Evolutionary conservation across 768 basidiomycete species (phyloP), one percentile per base, ranked within the genome.

Genomic region (Lactarius sanguifluus): DNA sequence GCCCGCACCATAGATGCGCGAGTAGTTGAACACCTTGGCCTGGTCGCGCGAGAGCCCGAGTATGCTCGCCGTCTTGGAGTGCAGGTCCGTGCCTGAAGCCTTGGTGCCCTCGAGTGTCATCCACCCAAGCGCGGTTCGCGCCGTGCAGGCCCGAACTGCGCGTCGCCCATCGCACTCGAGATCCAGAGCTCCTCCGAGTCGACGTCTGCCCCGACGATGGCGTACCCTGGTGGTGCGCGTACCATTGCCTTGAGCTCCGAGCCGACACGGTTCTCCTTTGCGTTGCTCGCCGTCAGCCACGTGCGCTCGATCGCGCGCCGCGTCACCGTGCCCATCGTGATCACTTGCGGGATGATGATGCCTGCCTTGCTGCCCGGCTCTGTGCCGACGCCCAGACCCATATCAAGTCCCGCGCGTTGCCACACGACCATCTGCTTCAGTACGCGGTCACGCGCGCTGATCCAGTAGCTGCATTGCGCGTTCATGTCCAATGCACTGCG

Each of bases 161-260:
- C 92, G 73, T 98, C 97, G 0, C 96, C 96, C 93, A 98, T 96
- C 66, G 94, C 93, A 72, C 92, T 95, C 23, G 96, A 96, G 70
- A 98, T 98, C 97, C 97, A 98, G 28, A 99, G 81, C 76, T 99
- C 97, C 78, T 98, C 96, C 57, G 94, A 96, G 76, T 99, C 97
- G 28, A 99, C 97, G 75, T 99, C 97, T 0, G 97, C 97, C 5
- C 97, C 97, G 25, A 99, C 94, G 69, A 99, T 92, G 7, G 90
- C 86, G 75, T 96, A 97, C 1, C 97, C 96, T 0, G 86, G 83
- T 2, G 96, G 97, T 0, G 96, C 96, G 28, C 91, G 88, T 10
- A 99, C 89, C 96, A 98, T 97, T 4, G 96, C 92, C 75, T 98
- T 98, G 68, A 98, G 85, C 77, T 99, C 97, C 0, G 95, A 97